A percentile compares a stretch with the other conserved stretches of the same genome.
phyloP scores from a whole-genome alignment of 495 filamentous ascomycete genomes.

The Annulohypoxylon stygium region DNA sequence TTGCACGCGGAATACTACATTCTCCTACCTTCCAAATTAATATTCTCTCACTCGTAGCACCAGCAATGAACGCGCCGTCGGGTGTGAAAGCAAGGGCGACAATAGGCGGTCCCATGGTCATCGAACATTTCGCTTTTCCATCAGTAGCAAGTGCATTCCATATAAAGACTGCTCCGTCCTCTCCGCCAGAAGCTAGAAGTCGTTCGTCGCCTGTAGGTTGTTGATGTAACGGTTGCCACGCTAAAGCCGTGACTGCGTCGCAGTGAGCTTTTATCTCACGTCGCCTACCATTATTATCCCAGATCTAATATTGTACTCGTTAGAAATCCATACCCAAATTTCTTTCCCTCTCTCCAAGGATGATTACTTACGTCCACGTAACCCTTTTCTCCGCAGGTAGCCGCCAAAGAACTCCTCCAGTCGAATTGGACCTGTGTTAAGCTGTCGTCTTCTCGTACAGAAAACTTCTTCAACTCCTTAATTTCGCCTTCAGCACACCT shows the following conservation, averaged over 20 bases:
- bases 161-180: conserved; percentile 75
- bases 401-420: conserved; percentile 57
- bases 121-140: conserved; percentile 67
- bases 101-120: conserved; percentile 70
- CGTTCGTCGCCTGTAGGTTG: conserved; percentile 58
- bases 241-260: conserved; percentile 61
- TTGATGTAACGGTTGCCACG: conserved; percentile 64
- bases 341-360: not conserved
- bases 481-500: conserved; percentile 57
- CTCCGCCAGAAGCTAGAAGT: conserved; percentile 65
- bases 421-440: conserved; percentile 66
- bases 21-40: conserved; percentile 81
- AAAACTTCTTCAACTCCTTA: conserved; percentile 54
- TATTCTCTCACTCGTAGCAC: conserved; percentile 72
- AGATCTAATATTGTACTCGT: conserved; percentile 56
- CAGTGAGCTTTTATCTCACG: conserved; percentile 64
- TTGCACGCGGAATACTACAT: conserved; percentile 72
- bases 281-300: conserved; percentile 60
- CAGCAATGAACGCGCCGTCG: conserved; percentile 78
- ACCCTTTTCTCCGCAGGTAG: conserved; percentile 65
- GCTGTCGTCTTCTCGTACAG: conserved; percentile 57
- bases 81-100: conserved; percentile 76
- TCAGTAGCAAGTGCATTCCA: conserved; percentile 74
- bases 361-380: conserved; percentile 63
- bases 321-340: conserved; percentile 21